Conservation (phyloP, 768 basidiomycete species). For the Rhizopogon roseolus region DNA sequence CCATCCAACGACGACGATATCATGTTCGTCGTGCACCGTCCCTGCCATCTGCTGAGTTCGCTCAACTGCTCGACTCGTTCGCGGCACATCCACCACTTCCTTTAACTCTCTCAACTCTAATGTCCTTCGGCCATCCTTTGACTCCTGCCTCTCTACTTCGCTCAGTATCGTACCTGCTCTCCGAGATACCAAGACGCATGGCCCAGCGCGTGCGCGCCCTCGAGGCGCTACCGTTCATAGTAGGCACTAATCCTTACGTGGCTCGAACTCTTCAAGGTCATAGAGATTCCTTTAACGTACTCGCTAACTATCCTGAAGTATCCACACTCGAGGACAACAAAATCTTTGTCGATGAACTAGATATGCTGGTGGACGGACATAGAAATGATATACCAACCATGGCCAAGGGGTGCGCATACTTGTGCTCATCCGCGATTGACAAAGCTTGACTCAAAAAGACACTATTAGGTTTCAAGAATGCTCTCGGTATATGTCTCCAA, state of each 20-base stretch:
- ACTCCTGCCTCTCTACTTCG: slow-evolving; percentile 64
- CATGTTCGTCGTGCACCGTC: slow-evolving; percentile 39
- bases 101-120: slow-evolving; percentile 65
- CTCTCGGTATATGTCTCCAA: slow-evolving; percentile 74
- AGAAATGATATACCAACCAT: slow-evolving; percentile 87
- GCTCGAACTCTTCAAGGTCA: slow-evolving; percentile 64
- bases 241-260: slow-evolving; percentile 87
- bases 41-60: slow-evolving; percentile 47
- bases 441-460: not conserved
- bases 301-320: slow-evolving; percentile 64
- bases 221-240: slow-evolving; percentile 79
- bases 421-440: slow-evolving; percentile 9
- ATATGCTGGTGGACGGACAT: slow-evolving; percentile 68
- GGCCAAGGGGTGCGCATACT: slow-evolving; percentile 68
- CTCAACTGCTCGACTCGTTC: slow-evolving; percentile 58
- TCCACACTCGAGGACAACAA: slow-evolving; percentile 66
- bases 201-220: slow-evolving; percentile 71
- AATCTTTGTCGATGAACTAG: slow-evolving; percentile 62
- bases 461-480: slow-evolving; percentile 76
- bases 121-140: slow-evolving; percentile 73
- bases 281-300: slow-evolving; percentile 61
- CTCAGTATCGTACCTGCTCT: slow-evolving; percentile 69
- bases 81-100: slow-evolving; percentile 61
- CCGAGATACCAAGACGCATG: slow-evolving; percentile 74
- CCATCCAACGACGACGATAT: slow-evolving; percentile 6